phyloP scores from a whole-genome alignment of 2,329 filamentous ascomycete species.

The Endocalyx cinctus region DNA sequence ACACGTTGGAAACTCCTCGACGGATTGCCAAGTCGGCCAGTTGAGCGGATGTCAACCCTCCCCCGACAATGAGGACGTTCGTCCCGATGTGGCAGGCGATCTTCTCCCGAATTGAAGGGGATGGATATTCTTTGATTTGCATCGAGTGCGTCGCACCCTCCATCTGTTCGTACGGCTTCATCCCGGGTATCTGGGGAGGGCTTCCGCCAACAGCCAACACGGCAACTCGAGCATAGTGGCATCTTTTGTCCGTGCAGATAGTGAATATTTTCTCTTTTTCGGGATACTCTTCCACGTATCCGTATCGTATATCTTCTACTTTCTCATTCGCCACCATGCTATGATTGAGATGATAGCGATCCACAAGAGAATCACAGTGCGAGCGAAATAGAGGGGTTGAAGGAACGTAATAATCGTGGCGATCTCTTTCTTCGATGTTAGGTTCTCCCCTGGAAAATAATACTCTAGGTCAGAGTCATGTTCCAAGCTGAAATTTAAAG shows the following conservation, averaged over 20 bases:
- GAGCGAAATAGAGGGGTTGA: constrained; percentile 57
- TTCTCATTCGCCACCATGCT: constrained; percentile 55
- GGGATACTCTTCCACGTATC: constrained; percentile 39
- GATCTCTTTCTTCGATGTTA: constrained; percentile 60
- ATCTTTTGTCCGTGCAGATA: constrained; percentile 50
- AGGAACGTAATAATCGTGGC: constrained; percentile 66
- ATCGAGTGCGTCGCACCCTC: constrained; percentile 55
- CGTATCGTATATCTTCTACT: constrained; percentile 58
- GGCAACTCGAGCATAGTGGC: constrained; percentile 56
- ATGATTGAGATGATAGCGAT: constrained; percentile 53
- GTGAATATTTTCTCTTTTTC: constrained; percentile 58
- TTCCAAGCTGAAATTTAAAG: too few species aligned
- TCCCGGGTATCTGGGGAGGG: constrained; percentile 43
- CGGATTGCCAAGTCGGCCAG: constrained; percentile 63
- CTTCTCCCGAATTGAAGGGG: constrained; percentile 44
- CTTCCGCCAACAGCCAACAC: constrained; percentile 69
- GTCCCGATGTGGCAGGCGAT: constrained; percentile 48
- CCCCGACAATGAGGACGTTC: constrained; percentile 66
- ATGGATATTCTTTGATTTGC: constrained; percentile 56
- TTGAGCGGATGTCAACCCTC: constrained; percentile 73
- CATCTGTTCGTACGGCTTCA: constrained; percentile 14
- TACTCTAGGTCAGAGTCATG: too few species aligned
- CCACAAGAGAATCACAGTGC: constrained; percentile 54
- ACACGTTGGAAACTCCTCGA: constrained; percentile 62
- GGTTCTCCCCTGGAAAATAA: too few species aligned